Evolutionary conservation across 129 eudicot genomes (phyloP).

Genomic region (Flaveria robusta): DNA sequence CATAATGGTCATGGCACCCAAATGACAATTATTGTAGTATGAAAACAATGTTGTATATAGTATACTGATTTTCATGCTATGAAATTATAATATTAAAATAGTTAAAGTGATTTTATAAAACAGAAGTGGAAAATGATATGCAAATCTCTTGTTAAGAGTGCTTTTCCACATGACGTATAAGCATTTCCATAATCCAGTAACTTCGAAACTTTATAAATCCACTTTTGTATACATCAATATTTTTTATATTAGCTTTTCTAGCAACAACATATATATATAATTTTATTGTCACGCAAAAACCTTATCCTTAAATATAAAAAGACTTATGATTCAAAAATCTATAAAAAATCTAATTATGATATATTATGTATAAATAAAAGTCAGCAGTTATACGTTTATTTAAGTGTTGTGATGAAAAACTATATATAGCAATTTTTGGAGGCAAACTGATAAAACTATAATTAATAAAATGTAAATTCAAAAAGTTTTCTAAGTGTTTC

Average conservation of each 20-base stretch:
- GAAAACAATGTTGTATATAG: not conserved
- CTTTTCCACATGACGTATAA: not conserved
- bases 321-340: too few species aligned
- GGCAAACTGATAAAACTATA: not conserved
- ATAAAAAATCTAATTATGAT: too few species aligned
- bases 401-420: not conserved
- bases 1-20: not conserved
- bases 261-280: not conserved
- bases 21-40: not conserved
- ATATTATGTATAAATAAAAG: not conserved
- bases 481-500: too few species aligned
- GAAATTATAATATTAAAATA: not conserved
- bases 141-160: not conserved
- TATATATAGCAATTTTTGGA: too few species aligned
- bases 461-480: too few species aligned
- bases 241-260: not conserved
- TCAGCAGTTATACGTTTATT: not conserved
- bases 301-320: not conserved
- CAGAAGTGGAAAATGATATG: slow-evolving; percentile 2
- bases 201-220: not conserved
- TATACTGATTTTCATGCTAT: not conserved
- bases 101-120: not conserved
- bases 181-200: not conserved
- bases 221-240: not conserved
- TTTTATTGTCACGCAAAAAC: not conserved